Percentiles rank a stretch among this genome's conserved stretches.
Evolutionary conservation across 1,284 basidiomycete species (phyloP).

Genomic region (Rhizoctonia solani): DNA sequence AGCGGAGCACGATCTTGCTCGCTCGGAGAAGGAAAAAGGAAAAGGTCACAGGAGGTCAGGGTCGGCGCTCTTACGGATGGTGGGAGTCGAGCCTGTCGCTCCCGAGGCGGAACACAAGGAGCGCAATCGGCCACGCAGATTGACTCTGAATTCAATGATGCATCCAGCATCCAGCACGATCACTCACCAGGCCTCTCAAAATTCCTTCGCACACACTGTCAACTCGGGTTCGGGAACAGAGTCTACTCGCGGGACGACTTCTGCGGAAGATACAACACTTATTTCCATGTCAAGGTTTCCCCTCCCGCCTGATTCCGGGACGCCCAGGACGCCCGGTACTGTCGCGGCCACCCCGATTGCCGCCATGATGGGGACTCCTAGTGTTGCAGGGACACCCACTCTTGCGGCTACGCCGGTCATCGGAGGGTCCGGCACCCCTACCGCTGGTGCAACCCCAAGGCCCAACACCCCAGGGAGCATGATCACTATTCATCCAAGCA

Average conservation of each 20-base stretch:
- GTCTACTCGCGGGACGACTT: background rate
- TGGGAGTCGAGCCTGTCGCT: background rate
- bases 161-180: background rate
- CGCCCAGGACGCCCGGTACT: too few relatives aligned
- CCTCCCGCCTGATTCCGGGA: background rate
- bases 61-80: background rate
- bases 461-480: background rate
- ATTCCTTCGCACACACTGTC: background rate
- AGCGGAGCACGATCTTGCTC: background rate
- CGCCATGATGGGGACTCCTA: too few relatives aligned
- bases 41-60: background rate
- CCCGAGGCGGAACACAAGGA: background rate
- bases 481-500: background rate
- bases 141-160: background rate
- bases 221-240: background rate
- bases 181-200: background rate
- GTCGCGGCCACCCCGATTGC: too few relatives aligned
- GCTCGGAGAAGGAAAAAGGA: background rate
- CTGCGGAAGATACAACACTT: background rate
- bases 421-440: background rate
- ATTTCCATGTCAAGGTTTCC: constrained; percentile 1
- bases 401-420: background rate
- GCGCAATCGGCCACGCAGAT: background rate
- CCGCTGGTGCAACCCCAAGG: background rate
- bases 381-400: background rate